Evolutionary conservation across 1,139 yeast species (phyloP).

Genomic region (Yamadazyma spencermartinsiae): DNA sequence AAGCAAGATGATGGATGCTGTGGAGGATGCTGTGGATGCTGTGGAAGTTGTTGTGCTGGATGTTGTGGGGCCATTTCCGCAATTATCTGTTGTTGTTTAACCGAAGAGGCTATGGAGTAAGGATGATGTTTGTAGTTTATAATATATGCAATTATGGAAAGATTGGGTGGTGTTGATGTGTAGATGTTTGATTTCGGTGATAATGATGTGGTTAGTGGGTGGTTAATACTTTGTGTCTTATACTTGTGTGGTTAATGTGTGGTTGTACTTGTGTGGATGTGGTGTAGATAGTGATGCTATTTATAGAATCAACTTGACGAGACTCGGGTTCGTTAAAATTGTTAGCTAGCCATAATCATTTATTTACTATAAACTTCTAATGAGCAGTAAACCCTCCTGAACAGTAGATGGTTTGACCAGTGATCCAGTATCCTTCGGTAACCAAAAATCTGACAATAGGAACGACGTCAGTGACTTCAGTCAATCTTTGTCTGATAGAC

Average conservation of each 20-base stretch:
- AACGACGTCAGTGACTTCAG: slow-evolving; percentile 60
- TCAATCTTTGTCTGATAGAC: slow-evolving; percentile 50
- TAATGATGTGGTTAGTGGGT: too few relatives aligned
- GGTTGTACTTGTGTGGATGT: too few relatives aligned
- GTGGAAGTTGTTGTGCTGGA: slow-evolving; percentile 36
- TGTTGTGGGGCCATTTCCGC: slow-evolving; percentile 49
- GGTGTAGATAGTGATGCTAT: too few relatives aligned
- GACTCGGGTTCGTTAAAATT: too few relatives aligned
- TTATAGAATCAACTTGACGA: too few relatives aligned
- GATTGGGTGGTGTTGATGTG: too few relatives aligned
- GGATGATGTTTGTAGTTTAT: neutral
- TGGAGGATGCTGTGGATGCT: slow-evolving; percentile 35
- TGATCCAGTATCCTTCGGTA: slow-evolving; percentile 68
- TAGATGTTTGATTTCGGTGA: too few relatives aligned
- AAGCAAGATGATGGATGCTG: slow-evolving; percentile 27
- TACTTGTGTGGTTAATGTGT: too few relatives aligned
- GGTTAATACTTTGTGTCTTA: too few relatives aligned
- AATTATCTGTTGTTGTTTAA: slow-evolving; percentile 46
- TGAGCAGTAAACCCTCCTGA: slow-evolving; percentile 67
- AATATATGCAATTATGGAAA: too few relatives aligned
- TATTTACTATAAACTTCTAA: too few relatives aligned
- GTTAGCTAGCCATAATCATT: too few relatives aligned
- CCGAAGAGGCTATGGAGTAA: slow-evolving; percentile 23
- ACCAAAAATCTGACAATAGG: slow-evolving; percentile 62
- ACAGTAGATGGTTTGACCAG: slow-evolving; percentile 67